phyloP scores from a whole-genome alignment of 768 basidiomycete species.

The Grammothele lineata region DNA sequence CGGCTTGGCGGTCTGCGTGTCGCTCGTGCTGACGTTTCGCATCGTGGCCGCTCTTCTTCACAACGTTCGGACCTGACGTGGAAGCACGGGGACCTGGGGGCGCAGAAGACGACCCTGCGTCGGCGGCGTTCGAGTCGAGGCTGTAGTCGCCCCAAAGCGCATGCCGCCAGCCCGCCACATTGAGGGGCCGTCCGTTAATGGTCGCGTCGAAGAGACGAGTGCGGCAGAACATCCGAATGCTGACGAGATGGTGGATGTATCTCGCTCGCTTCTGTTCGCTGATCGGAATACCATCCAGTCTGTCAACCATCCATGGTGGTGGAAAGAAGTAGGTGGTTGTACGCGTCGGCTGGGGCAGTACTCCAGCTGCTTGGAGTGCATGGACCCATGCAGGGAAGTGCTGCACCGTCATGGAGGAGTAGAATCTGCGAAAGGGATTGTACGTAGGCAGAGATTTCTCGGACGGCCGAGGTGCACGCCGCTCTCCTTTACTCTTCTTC shows the following conservation, averaged over 20 bases:
- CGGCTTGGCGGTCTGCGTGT: too few relatives aligned
- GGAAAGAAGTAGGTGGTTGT: background rate
- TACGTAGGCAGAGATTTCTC: background rate
- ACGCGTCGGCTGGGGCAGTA: background rate
- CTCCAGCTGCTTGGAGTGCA: background rate
- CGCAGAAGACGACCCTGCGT: too few relatives aligned
- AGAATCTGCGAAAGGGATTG: background rate
- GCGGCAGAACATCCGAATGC: background rate
- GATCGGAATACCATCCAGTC: background rate
- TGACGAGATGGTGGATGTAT: background rate
- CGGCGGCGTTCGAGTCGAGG: background rate
- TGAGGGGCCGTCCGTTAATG: background rate
- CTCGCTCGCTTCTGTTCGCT: background rate
- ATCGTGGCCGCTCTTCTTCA: too few relatives aligned
- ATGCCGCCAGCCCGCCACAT: background rate
- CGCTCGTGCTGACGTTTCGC: too few relatives aligned
- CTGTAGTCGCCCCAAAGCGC: slow-evolving; percentile 1
- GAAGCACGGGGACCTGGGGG: too few relatives aligned
- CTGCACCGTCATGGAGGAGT: background rate
- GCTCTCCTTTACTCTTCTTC: too few relatives aligned
- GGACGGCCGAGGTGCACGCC: background rate
- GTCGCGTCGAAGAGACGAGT: background rate
- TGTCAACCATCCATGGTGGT: background rate
- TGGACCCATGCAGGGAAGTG: background rate
- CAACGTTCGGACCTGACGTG: too few relatives aligned